A percentile compares a stretch with the other conserved stretches of the same genome.
phyloP scores from a whole-genome alignment of 306 rosid species.

The Hippophae gyantsensis region DNA sequence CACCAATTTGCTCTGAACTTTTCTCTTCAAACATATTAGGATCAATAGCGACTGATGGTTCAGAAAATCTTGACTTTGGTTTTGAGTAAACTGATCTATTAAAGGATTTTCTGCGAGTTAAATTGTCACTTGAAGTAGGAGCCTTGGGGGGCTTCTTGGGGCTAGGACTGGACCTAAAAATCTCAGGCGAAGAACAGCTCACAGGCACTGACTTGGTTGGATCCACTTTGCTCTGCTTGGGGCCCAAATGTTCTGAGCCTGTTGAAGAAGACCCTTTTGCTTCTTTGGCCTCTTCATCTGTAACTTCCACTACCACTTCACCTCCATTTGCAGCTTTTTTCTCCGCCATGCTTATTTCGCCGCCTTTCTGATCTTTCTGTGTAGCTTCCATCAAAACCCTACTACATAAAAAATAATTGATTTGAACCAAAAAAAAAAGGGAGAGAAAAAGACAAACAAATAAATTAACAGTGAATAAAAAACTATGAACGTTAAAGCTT shows the following conservation, averaged over 20 bases:
- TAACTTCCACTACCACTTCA: constrained; percentile 45
- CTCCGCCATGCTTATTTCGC: constrained; percentile 48
- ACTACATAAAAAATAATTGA: constrained; percentile 8
- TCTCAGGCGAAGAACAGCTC: constrained; percentile 40
- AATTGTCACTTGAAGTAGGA: constrained; percentile 30
- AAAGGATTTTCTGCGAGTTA: constrained; percentile 34
- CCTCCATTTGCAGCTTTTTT: constrained; percentile 32
- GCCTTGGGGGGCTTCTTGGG: constrained; percentile 50
- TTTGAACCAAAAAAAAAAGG: not conserved
- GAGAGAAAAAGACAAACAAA: not conserved
- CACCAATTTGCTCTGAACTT: constrained; percentile 26
- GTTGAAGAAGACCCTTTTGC: constrained; percentile 23
- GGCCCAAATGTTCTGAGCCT: constrained; percentile 14
- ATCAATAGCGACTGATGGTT: constrained; percentile 39
- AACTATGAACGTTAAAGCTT: too few species aligned
- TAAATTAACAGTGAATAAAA: not conserved
- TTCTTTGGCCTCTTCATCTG: constrained; percentile 23
- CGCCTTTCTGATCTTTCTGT: constrained; percentile 19
- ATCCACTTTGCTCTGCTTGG: constrained; percentile 18
- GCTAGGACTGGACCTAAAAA: constrained; percentile 31
- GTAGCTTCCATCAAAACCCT: constrained; percentile 35
- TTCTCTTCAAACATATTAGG: constrained; percentile 38
- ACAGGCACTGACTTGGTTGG: constrained; percentile 37
- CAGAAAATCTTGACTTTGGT: constrained; percentile 84
- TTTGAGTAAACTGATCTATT: constrained; percentile 50